Percentiles rank a stretch among this genome's conserved stretches.
phyloP scores from a whole-genome alignment of 2,329 filamentous ascomycete species.

The Trichoderma endophyticum region DNA sequence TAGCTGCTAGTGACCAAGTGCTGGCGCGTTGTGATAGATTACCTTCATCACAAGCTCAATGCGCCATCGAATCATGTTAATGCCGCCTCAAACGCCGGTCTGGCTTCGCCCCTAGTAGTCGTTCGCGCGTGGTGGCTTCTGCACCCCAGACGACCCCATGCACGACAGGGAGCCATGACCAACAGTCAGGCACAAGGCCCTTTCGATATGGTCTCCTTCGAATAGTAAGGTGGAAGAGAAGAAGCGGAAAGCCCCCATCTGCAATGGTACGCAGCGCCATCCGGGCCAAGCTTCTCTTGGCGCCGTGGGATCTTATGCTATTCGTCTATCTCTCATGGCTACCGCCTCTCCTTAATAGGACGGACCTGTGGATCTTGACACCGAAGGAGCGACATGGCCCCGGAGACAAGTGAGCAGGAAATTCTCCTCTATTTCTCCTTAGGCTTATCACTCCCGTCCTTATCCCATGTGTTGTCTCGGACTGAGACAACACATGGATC shows the following conservation, averaged over 20 bases:
- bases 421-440: not conserved
- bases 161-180: not conserved
- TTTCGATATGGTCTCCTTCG: not conserved
- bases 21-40: not conserved
- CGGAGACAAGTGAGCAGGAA: not conserved
- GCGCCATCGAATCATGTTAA: conserved; percentile 13
- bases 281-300: conserved; percentile 15
- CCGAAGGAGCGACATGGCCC: not conserved
- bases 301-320: not conserved
- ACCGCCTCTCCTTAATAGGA: conserved; percentile 1
- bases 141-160: conserved; percentile 18
- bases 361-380: not conserved
- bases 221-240: not conserved
- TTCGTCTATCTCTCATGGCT: not conserved
- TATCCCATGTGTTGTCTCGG: not conserved
- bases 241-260: not conserved
- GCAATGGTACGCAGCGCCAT: not conserved
- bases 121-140: conserved; percentile 12
- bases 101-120: not conserved
- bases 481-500: not conserved
- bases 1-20: not conserved
- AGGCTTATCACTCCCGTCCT: not conserved
- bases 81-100: conserved; percentile 14
- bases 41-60: conserved; percentile 15
- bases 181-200: conserved; percentile 3